Evolutionary conservation across 306 rosid species (phyloP).

Genomic region (Sesbania bispinosa): DNA sequence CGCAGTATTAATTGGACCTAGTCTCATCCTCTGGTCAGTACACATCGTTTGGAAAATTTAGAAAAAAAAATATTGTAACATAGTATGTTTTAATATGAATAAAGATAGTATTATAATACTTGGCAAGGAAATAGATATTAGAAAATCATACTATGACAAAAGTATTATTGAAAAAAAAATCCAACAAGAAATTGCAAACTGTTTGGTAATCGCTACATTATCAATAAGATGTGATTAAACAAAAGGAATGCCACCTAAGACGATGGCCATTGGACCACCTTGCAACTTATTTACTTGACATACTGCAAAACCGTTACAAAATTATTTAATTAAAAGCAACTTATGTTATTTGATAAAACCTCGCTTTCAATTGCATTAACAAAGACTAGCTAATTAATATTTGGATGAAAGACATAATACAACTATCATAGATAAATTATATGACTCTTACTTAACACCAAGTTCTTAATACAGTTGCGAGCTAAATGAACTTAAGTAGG

Average conservation of each 20-base stretch:
- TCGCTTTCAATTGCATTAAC: constrained; percentile 14
- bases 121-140: background rate
- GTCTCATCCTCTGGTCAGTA: background rate
- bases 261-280: background rate
- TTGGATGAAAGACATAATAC: background rate
- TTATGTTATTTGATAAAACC: background rate
- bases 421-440: background rate
- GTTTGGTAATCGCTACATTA: background rate
- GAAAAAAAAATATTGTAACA: background rate
- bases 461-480: background rate
- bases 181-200: no score
- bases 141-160: background rate
- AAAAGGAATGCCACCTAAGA: background rate
- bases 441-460: constrained; percentile 3
- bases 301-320: background rate
- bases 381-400: background rate
- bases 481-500: background rate
- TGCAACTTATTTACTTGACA: background rate
- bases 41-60: background rate
- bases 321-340: constrained; percentile 13
- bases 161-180: background rate
- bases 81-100: no score
- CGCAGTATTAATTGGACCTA: background rate
- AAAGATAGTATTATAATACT: background rate
- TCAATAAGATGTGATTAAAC: background rate